Percentiles rank a stretch among this genome's conserved stretches.
Evolutionary conservation across 2,329 filamentous ascomycete species (phyloP).

Genomic region (Remersonia thermophila): DNA sequence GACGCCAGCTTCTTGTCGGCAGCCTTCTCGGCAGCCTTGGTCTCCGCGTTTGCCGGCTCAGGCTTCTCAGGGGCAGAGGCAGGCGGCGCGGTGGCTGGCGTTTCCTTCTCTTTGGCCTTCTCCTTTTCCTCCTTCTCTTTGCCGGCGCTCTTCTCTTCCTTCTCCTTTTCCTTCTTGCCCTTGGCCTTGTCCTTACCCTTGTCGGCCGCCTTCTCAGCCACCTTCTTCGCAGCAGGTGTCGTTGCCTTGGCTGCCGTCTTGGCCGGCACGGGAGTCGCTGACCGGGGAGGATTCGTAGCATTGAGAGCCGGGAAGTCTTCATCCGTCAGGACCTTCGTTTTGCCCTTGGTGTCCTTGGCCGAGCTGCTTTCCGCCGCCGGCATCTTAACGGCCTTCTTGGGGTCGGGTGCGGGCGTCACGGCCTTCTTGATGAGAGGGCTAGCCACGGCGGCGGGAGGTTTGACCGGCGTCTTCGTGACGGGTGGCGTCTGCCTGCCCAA

Average conservation of each 20-base stretch:
- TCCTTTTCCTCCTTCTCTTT: neutral
- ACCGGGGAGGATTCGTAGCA: slow-evolving; percentile 28
- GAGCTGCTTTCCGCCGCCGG: slow-evolving; percentile 33
- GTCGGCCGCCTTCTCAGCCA: slow-evolving; percentile 15
- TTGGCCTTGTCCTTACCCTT: slow-evolving; percentile 10
- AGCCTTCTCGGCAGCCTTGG: slow-evolving; percentile 17
- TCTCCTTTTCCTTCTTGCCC: slow-evolving; percentile 9
- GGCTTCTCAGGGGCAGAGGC: slow-evolving; percentile 13
- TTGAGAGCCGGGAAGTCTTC: slow-evolving; percentile 52
- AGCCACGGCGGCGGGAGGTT: slow-evolving; percentile 17
- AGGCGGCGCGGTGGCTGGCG: neutral
- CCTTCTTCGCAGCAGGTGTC: slow-evolving; percentile 23
- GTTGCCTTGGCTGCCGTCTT: slow-evolving; percentile 25
- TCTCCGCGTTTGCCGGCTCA: slow-evolving; percentile 14
- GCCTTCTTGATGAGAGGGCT: slow-evolving; percentile 17
- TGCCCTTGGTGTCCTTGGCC: slow-evolving; percentile 33
- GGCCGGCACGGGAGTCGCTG: slow-evolving; percentile 23
- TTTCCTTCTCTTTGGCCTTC: neutral
- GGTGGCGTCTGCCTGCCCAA: slow-evolving; percentile 17
- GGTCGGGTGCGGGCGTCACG: slow-evolving; percentile 14
- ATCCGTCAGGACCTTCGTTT: slow-evolving; percentile 37
- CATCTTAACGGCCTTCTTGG: slow-evolving; percentile 27
- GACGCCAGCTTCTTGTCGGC: slow-evolving; percentile 20
- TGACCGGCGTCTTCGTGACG: slow-evolving; percentile 20
- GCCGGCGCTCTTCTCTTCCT: slow-evolving; percentile 1